Conservation (phyloP, 2,329 filamentous ascomycete species). For the Penicillium sp. region DNA sequence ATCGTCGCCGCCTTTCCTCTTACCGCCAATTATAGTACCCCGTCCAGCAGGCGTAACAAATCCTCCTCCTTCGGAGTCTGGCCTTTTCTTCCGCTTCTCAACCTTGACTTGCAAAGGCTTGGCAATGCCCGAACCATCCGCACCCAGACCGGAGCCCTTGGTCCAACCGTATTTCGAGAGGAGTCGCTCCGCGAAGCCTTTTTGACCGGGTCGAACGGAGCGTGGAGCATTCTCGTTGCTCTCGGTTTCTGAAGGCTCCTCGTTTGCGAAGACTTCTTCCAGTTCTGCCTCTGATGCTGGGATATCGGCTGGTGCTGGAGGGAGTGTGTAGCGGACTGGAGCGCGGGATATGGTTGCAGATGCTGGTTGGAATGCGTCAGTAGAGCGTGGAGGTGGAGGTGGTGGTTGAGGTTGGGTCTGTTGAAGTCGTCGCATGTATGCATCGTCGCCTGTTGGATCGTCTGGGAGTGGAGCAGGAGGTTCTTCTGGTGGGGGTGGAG, state of each 20-base stretch:
- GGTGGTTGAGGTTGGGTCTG: constrained; percentile 29
- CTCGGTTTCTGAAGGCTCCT: constrained; percentile 35
- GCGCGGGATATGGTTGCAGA: constrained; percentile 74
- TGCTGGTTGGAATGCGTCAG: constrained; percentile 44
- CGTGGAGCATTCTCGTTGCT: constrained; percentile 49
- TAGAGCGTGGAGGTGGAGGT: constrained; percentile 40
- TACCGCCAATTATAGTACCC: constrained; percentile 81
- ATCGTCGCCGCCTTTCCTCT: constrained; percentile 57
- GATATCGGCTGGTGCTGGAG: constrained; percentile 56
- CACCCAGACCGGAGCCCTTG: constrained; percentile 84
- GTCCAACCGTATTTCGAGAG: constrained; percentile 95
- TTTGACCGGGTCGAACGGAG: constrained; percentile 75
- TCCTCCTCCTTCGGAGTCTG: constrained; percentile 78
- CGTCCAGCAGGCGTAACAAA: constrained; percentile 71
- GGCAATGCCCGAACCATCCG: constrained; percentile 78
- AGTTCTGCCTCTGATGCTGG: constrained; percentile 58
- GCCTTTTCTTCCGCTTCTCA: constrained; percentile 80
- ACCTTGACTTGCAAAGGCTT: constrained; percentile 81
- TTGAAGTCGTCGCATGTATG: constrained; percentile 31
- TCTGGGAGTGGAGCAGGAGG: constrained; percentile 36
- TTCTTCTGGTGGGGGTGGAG: constrained; percentile 37
- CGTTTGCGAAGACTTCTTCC: constrained; percentile 50
- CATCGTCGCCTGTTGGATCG: constrained; percentile 29
- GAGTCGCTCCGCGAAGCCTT: constrained; percentile 82
- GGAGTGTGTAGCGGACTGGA: constrained; percentile 72